Percentiles rank a stretch among this genome's conserved stretches.
Evolutionary conservation across 352 stramenopile genomes (phyloP).

Genomic region (Elongisporangium undulatum): DNA sequence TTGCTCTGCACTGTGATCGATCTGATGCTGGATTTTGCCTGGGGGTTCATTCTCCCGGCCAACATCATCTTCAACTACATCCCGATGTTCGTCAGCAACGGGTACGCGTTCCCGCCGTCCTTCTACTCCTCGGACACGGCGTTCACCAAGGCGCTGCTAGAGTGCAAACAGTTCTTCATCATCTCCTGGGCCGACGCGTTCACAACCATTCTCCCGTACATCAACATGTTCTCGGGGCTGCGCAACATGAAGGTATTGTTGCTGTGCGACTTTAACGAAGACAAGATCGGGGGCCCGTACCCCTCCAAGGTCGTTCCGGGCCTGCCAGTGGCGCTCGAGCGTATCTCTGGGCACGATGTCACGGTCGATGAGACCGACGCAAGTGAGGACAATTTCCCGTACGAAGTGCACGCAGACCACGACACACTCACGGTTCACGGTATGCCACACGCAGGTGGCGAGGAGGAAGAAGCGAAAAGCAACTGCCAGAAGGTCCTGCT

Average conservation of each 20-base stretch:
- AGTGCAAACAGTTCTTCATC: slow-evolving; percentile 37
- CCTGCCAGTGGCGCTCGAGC: background rate
- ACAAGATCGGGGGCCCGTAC: slow-evolving; percentile 5
- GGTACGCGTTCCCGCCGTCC: slow-evolving; percentile 12
- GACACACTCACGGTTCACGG: background rate
- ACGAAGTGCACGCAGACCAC: background rate
- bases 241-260: slow-evolving; percentile 25
- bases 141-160: slow-evolving; percentile 20
- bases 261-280: slow-evolving; percentile 17
- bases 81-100: slow-evolving; percentile 14
- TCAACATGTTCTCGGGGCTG: slow-evolving; percentile 27
- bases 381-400: background rate
- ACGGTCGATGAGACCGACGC: background rate
- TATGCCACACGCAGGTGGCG: background rate
- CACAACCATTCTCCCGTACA: slow-evolving; percentile 24
- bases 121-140: slow-evolving; percentile 26
- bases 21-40: slow-evolving; percentile 23
- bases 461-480: slow-evolving; percentile 4
- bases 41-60: slow-evolving; percentile 19
- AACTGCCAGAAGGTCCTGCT: slow-evolving; percentile 2
- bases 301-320: background rate
- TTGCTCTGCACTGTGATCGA: slow-evolving; percentile 20
- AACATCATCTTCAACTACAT: slow-evolving; percentile 33
- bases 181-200: slow-evolving; percentile 20
- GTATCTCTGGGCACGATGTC: background rate